Conservation (phyloP, 73 alveolate genomes). For the Effrenium voratum region DNA sequence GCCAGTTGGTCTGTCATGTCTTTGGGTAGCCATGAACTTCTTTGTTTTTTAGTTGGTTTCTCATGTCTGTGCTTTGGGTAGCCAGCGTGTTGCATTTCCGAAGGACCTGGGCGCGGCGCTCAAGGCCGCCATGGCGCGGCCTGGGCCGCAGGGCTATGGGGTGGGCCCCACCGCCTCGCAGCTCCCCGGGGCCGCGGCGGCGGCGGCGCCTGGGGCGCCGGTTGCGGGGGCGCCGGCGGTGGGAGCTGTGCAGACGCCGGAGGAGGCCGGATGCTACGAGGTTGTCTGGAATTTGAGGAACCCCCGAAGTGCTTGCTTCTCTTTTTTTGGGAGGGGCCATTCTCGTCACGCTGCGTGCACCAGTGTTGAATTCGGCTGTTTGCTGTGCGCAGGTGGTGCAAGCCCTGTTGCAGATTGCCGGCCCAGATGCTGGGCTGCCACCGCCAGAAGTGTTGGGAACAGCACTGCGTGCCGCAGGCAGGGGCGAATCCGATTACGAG, state of each 20-base stretch:
- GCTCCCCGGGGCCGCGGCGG: slow-evolving; percentile 24
- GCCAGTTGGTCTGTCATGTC: not conserved
- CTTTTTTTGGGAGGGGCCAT: too few species aligned
- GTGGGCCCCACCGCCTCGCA: slow-evolving; percentile 73
- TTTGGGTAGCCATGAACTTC: not conserved
- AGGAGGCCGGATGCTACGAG: slow-evolving; percentile 16
- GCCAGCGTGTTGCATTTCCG: not conserved
- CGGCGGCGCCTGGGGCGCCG: slow-evolving; percentile 8
- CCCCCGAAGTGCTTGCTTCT: too few species aligned
- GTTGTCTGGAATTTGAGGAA: not conserved
- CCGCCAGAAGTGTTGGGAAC: slow-evolving; percentile 73
- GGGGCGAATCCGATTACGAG: not conserved
- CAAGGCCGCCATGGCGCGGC: slow-evolving; percentile 64
- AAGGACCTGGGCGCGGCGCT: slow-evolving; percentile 68
- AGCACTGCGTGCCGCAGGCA: slow-evolving; percentile 65
- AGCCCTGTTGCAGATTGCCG: slow-evolving; percentile 54
- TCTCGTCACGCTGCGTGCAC: not conserved
- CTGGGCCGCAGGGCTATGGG: slow-evolving; percentile 57
- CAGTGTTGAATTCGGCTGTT: not conserved
- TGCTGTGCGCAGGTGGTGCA: slow-evolving; percentile 9
- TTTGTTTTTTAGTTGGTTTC: not conserved
- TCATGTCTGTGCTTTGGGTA: not conserved
- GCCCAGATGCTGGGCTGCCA: slow-evolving; percentile 55
- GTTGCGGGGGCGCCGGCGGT: not conserved
- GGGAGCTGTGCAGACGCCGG: slow-evolving; percentile 37